Evolutionary conservation across 2,329 filamentous ascomycete genomes (phyloP).

Genomic region (Claviceps monticola): DNA sequence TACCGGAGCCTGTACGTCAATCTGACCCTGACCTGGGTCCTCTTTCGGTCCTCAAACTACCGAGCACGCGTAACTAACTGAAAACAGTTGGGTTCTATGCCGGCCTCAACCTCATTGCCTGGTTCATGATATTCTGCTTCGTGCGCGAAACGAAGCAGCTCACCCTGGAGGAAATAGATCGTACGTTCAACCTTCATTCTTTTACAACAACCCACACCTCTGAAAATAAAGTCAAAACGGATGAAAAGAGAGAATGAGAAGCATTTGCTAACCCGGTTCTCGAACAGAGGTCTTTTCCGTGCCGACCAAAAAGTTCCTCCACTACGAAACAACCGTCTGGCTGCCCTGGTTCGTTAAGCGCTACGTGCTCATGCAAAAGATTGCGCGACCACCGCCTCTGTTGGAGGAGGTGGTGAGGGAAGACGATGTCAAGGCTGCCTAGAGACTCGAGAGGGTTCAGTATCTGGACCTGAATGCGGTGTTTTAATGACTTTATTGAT

Average conservation of each 20-base stretch:
- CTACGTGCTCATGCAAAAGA: conserved; percentile 19
- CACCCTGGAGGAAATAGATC: conserved; percentile 28
- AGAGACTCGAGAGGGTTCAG: background rate
- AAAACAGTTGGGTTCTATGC: conserved; percentile 26
- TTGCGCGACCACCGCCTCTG: conserved; percentile 19
- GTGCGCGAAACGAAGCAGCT: conserved; percentile 35
- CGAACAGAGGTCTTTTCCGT: conserved; percentile 18
- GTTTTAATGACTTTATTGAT: too few species aligned
- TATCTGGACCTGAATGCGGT: too few species aligned
- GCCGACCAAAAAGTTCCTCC: conserved; percentile 18
- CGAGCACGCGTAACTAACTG: too few species aligned
- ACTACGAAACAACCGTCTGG: conserved; percentile 18
- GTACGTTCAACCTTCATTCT: conserved; percentile 6
- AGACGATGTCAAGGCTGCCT: conserved; percentile 5
- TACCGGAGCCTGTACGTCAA: conserved; percentile 16
- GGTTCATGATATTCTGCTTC: conserved; percentile 33
- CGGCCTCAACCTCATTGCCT: conserved; percentile 29
- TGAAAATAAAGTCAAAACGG: background rate
- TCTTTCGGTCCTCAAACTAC: too few species aligned
- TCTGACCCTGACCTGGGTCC: too few species aligned
- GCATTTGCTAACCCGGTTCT: background rate
- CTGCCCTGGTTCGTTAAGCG: conserved; percentile 25
- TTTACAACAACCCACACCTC: background rate
- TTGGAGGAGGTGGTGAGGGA: conserved; percentile 9
- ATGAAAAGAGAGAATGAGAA: background rate